Percentiles rank a stretch among this genome's conserved stretches.
These are phyloP conservation scores for Coemansia sp. DNA, from an alignment of 192 early-diverging fungal species.

Conservation along the genomic window DNA sequence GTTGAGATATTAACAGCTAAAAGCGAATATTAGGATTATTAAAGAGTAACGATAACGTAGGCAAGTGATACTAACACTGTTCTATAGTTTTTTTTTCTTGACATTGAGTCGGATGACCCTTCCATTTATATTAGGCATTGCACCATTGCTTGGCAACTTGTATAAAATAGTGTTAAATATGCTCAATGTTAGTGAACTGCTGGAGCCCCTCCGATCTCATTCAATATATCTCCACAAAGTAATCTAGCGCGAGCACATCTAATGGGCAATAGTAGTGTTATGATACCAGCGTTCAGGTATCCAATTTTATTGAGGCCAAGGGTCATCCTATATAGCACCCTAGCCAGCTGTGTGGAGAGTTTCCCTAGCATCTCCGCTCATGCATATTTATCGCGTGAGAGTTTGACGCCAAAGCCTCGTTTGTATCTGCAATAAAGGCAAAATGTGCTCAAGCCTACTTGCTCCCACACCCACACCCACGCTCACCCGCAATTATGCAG, in stretches of 20 bases:
- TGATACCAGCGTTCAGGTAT: not conserved
- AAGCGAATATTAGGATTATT: not conserved
- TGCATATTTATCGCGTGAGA: not conserved
- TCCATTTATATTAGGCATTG: not conserved
- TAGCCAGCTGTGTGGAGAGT: not conserved
- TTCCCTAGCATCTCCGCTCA: not conserved
- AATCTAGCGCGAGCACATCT: not conserved
- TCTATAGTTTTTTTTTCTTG: not conserved
- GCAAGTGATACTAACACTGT: not conserved
- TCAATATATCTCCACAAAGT: slow-evolving; percentile 1
- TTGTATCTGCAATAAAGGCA: not conserved
- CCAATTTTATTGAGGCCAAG: not conserved
- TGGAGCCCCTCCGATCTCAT: not conserved
- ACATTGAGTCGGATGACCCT: not conserved
- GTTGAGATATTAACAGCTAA: not conserved
- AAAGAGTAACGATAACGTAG: not conserved
- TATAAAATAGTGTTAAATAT: not conserved
- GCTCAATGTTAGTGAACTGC: not conserved
- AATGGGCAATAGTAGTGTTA: not conserved
- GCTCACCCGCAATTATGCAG: not conserved
- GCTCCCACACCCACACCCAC: not conserved
- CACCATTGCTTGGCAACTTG: not conserved
- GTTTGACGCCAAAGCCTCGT: not conserved
- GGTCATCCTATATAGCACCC: not conserved
- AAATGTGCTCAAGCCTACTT: not conserved